These are phyloP conservation scores for Xerocomus brunneocitrinus DNA, from an alignment of 768 basidiomycete genomes.

Conservation along the genomic window DNA sequence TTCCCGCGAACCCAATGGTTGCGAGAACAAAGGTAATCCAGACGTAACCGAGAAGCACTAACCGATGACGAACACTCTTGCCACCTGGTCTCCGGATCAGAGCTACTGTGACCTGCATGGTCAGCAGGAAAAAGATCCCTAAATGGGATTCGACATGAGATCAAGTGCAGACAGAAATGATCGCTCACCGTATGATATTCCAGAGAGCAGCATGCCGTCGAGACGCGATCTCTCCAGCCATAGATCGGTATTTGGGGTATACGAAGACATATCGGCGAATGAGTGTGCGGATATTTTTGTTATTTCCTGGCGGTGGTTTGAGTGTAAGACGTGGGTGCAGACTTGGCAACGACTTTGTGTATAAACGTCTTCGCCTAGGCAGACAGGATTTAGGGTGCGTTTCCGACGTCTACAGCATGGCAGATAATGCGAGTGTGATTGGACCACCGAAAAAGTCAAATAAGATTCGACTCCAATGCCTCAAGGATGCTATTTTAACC, in stretches of 20 bases:
- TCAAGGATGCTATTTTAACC: background rate
- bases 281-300: background rate
- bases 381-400: background rate
- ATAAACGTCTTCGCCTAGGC: background rate
- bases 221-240: conserved; percentile 28
- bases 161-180: background rate
- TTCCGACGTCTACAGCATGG: background rate
- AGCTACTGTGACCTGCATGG: conserved; percentile 13
- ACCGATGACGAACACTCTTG: background rate
- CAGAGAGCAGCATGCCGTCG: conserved; percentile 18
- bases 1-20: conserved; percentile 22
- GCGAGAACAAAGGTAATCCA: conserved; percentile 25
- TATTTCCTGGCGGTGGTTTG: too few species aligned
- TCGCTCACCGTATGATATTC: conserved; percentile 20
- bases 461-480: background rate
- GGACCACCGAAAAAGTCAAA: background rate
- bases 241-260: conserved; percentile 17
- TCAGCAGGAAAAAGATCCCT: conserved; percentile 24
- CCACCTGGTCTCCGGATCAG: conserved; percentile 5
- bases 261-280: conserved; percentile 16
- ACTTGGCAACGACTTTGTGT: background rate
- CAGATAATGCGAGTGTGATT: background rate
- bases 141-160: background rate
- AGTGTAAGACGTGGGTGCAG: too few species aligned
- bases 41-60: conserved; percentile 19